phyloP scores from a whole-genome alignment of 2,329 filamentous ascomycete species.

The Penicillium hesseltinei region DNA sequence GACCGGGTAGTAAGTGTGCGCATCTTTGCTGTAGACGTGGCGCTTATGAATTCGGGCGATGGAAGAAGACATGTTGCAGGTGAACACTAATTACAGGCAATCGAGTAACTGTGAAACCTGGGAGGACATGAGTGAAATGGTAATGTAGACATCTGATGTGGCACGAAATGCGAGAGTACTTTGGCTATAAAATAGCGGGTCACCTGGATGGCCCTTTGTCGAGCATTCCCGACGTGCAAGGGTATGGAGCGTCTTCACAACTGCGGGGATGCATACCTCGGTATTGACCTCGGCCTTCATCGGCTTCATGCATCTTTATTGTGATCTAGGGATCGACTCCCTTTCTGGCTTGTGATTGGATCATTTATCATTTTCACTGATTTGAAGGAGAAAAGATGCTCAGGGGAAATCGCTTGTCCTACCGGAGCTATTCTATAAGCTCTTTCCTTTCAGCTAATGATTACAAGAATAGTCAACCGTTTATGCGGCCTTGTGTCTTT shows the following conservation, averaged over 20 bases:
- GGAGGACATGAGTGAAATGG: not conserved
- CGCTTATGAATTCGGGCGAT: conserved; percentile 41
- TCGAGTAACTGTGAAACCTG: not conserved
- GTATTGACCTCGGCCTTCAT: conserved; percentile 10
- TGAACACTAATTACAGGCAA: not conserved
- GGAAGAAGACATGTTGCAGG: conserved; percentile 26
- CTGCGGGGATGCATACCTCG: conserved; percentile 5
- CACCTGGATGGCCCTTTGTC: not conserved
- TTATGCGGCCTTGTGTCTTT: too few species aligned
- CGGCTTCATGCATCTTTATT: not conserved
- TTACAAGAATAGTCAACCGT: too few species aligned
- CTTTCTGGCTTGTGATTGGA: not conserved
- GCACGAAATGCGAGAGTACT: not conserved
- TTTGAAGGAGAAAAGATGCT: not conserved
- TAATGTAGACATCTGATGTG: not conserved
- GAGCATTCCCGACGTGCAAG: not conserved
- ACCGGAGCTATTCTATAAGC: not conserved
- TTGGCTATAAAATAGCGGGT: not conserved
- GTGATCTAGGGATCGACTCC: not conserved
- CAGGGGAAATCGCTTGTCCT: not conserved
- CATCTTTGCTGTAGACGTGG: conserved; percentile 38
- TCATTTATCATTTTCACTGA: not conserved
- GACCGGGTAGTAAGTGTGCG: conserved; percentile 50
- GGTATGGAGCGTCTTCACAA: not conserved
- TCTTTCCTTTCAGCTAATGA: too few species aligned